Conservation (phyloP, 2,329 filamentous ascomycete species). For the Dothistroma septosporum region DNA sequence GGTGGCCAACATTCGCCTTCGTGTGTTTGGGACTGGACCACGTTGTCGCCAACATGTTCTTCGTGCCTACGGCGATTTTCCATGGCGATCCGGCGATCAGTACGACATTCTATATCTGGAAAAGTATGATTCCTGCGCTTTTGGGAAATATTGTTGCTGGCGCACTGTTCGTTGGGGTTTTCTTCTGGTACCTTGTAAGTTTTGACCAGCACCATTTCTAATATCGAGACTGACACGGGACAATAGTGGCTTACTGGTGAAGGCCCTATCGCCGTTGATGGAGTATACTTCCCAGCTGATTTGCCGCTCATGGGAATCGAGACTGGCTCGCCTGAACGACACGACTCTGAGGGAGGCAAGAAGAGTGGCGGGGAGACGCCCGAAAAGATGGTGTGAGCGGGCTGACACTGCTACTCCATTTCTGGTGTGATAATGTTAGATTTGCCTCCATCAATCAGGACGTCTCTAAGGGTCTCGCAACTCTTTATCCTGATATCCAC, state of each 20-base stretch:
- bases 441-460: slow-evolving; percentile 25
- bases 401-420: slow-evolving; percentile 20
- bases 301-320: neutral
- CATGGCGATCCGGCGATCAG: slow-evolving; percentile 42
- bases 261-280: slow-evolving; percentile 16
- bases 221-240: neutral
- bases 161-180: slow-evolving; percentile 48
- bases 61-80: slow-evolving; percentile 49
- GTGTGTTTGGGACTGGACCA: slow-evolving; percentile 44
- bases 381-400: neutral
- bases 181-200: slow-evolving; percentile 47
- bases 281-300: slow-evolving; percentile 14
- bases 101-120: slow-evolving; percentile 54
- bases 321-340: neutral
- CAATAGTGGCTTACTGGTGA: slow-evolving; percentile 15
- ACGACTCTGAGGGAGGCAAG: neutral
- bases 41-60: slow-evolving; percentile 50
- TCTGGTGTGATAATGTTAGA: slow-evolving; percentile 28
- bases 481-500: slow-evolving; percentile 29
- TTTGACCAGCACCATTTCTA: neutral
- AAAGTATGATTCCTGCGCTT: slow-evolving; percentile 51
- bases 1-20: slow-evolving; percentile 35
- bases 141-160: slow-evolving; percentile 55
- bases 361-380: neutral
- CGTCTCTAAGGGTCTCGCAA: slow-evolving; percentile 27